These are phyloP conservation scores for Penicillium sp. DNA, from an alignment of 2,329 filamentous ascomycete species.

Conservation along the genomic window DNA sequence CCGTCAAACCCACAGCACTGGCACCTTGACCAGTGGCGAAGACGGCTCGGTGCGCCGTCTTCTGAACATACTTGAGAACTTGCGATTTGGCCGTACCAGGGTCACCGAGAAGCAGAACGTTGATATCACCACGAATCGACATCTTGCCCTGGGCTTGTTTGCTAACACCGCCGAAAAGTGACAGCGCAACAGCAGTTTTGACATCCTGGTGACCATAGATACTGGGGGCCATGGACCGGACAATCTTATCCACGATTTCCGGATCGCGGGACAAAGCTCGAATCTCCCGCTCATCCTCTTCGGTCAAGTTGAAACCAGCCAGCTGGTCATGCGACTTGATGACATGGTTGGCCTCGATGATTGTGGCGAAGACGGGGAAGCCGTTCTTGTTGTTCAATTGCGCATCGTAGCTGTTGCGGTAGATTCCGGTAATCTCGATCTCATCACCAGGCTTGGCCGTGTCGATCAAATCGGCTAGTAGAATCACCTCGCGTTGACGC, in stretches of 20 bases:
- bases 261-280: slow-evolving; percentile 82
- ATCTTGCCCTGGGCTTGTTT: slow-evolving; percentile 87
- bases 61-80: slow-evolving; percentile 94
- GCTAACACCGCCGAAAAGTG: slow-evolving; percentile 87
- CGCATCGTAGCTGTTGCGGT: slow-evolving; percentile 96
- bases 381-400: slow-evolving; percentile 98
- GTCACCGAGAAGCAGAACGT: slow-evolving; percentile 90
- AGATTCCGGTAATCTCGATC: slow-evolving; percentile 93
- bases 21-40: slow-evolving; percentile 97
- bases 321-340: slow-evolving; percentile 97
- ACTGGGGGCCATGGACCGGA: slow-evolving; percentile 89
- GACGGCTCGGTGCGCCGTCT: slow-evolving; percentile 91
- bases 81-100: slow-evolving; percentile 98
- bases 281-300: slow-evolving; percentile 90
- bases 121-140: slow-evolving; percentile 93
- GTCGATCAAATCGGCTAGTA: slow-evolving; percentile 96
- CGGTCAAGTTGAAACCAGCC: slow-evolving; percentile 89
- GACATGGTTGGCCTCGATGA: slow-evolving; percentile 94
- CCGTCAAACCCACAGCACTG: slow-evolving; percentile 93
- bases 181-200: slow-evolving; percentile 92
- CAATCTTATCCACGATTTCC: slow-evolving; percentile 84
- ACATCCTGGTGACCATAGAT: slow-evolving; percentile 97
- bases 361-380: slow-evolving; percentile 96
- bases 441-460: slow-evolving; percentile 95
- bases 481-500: slow-evolving; percentile 85